Evolutionary conservation across 2,329 filamentous ascomycete species (phyloP).

Genomic region (Talaromyces sp.): DNA sequence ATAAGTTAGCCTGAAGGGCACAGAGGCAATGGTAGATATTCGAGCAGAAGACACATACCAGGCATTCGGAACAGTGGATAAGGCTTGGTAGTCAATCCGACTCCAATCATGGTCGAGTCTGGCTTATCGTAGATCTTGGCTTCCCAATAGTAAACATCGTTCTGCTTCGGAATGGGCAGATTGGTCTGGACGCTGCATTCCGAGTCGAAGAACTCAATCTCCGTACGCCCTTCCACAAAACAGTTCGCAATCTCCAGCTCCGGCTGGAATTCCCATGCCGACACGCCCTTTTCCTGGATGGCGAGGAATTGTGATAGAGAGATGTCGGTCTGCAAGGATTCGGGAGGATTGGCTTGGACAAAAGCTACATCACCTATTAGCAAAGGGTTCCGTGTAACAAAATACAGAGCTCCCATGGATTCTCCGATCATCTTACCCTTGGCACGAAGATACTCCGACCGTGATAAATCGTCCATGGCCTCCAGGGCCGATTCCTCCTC

Average conservation of each 20-base stretch:
- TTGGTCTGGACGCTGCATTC: slow-evolving; percentile 98
- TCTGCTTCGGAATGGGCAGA: slow-evolving; percentile 94
- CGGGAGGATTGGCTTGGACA: slow-evolving; percentile 88
- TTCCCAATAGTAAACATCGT: slow-evolving; percentile 99
- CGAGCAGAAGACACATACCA: slow-evolving; percentile 59
- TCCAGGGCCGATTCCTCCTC: slow-evolving; percentile 96
- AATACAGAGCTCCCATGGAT: background rate
- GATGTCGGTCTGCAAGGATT: slow-evolving; percentile 94
- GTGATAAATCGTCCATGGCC: slow-evolving; percentile 89
- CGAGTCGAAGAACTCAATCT: slow-evolving; percentile 98
- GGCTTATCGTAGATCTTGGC: slow-evolving; percentile 98
- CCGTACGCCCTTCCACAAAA: slow-evolving; percentile 93
- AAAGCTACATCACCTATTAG: slow-evolving; percentile 66
- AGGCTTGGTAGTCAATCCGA: slow-evolving; percentile 94
- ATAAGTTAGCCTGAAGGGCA: slow-evolving; percentile 1
- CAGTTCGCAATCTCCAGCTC: slow-evolving; percentile 98
- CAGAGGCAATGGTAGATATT: background rate
- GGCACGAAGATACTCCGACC: slow-evolving; percentile 87
- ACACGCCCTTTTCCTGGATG: slow-evolving; percentile 99
- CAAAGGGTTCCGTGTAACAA: background rate
- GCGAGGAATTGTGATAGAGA: slow-evolving; percentile 96
- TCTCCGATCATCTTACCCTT: slow-evolving; percentile 67
- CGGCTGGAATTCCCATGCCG: slow-evolving; percentile 99
- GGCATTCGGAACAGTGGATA: slow-evolving; percentile 94
- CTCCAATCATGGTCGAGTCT: slow-evolving; percentile 80